Evolutionary conservation across 495 filamentous ascomycete species (phyloP).

Genomic region (Hypoxylon cercidicola): DNA sequence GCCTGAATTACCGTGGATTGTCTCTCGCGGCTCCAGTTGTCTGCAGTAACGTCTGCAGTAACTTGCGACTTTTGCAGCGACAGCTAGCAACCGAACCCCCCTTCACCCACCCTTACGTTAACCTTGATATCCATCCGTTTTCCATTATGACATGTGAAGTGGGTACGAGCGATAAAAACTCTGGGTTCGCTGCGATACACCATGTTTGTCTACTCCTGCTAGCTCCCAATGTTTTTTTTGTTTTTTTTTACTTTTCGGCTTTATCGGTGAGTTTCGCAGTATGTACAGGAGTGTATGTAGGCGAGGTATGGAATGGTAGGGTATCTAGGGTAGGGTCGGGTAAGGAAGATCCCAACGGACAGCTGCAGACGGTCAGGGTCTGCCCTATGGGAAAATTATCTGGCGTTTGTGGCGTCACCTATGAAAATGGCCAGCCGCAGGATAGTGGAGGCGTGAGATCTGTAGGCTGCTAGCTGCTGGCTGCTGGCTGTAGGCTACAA

Average conservation of each 20-base stretch:
- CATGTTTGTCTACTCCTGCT: slow-evolving; percentile 6
- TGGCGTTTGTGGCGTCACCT: slow-evolving; percentile 38
- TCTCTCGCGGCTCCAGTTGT: slow-evolving; percentile 36
- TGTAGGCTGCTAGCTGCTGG: background rate
- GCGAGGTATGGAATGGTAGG: no score
- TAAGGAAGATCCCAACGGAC: slow-evolving; percentile 27
- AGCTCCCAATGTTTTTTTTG: slow-evolving; percentile 17
- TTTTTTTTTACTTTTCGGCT: slow-evolving; percentile 8
- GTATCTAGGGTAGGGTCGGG: no score
- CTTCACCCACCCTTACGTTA: slow-evolving; percentile 8
- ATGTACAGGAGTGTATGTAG: no score
- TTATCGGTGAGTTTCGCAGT: slow-evolving; percentile 26
- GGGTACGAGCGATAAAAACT: slow-evolving; percentile 29
- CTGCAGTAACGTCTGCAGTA: slow-evolving; percentile 40
- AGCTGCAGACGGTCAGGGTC: slow-evolving; percentile 26
- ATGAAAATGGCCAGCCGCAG: slow-evolving; percentile 16
- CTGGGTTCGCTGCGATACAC: slow-evolving; percentile 25
- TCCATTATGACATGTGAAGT: slow-evolving; percentile 45
- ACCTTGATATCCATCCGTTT: slow-evolving; percentile 12
- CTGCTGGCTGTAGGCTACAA: background rate
- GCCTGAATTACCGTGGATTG: slow-evolving; percentile 20
- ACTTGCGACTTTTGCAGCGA: slow-evolving; percentile 20
- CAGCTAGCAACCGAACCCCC: slow-evolving; percentile 24
- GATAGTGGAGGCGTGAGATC: slow-evolving; percentile 2
- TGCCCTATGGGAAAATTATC: slow-evolving; percentile 21